Base-by-base conservation (phyloP, 352 stramenopile genomes). In the Globisporangium carolinianum region DNA sequence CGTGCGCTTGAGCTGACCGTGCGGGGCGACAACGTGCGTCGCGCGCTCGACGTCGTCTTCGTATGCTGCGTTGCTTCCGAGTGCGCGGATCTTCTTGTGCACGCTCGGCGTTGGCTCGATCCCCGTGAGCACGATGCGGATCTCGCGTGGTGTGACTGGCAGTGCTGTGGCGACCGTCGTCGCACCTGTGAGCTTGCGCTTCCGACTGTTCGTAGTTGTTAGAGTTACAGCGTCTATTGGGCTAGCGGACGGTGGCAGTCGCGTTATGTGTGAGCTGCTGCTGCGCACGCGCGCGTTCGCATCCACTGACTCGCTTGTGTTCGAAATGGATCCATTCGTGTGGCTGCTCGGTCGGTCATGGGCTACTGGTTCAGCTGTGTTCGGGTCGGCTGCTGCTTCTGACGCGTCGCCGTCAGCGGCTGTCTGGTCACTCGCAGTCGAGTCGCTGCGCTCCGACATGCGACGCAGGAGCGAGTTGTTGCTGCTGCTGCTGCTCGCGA, bases 121-220 rank as follows among this genome's bases (percentile, higher is more conserved):
- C 7, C 74, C 74, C 4, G 76, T 87, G 10, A 87, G 66, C 42
- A 87, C 75, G 47, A 85, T 66, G 11, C 76, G 72, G 38, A 87
- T 64, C 5, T 11, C n/a, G 32, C n/a, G 0, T 17, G 18, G 18
- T 48, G 17, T 36, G 10, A n/a, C 10, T 14, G 41, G 51, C 10
- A 32, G n/a, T 9, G 36, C 12, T 14, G 32, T 12, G 9, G 11
- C 46, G 41, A 32, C 41, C 15, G 10, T 46, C 41, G 41, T 39
- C 47, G 24, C 4, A 14, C 5, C 24, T 14, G 14, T 42, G 0
- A 54, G 10, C n/a, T 43, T 32, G 36, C 39, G 24, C 41, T 61
- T 56, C 39, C 41, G 49, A 18, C 41, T 15, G 24, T 32, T 32
- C 24, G 24, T 32, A 32, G 24, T 32, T 32, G 24, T 32, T 32